Evolutionary conservation across 2,329 filamentous ascomycete species (phyloP), one percentile per base, ranked within the genome.

Genomic region (Trichoderma semiorbis): DNA sequence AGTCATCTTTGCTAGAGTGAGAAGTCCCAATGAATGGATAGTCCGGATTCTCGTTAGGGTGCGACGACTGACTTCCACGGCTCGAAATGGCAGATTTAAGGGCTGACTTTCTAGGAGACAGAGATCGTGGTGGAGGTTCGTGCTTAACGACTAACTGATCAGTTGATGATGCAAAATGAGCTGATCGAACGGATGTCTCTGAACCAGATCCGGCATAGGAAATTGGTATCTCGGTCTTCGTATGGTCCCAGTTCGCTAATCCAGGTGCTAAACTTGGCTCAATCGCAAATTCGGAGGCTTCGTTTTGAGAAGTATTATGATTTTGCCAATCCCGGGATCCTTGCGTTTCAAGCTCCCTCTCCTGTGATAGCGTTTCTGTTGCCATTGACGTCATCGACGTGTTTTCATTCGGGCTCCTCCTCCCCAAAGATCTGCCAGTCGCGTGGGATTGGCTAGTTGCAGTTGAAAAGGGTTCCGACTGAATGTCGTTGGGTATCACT

Each of bases 31-130:
- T 79, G 55, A 73, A 76, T 0, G 83, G 85, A 57, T 78, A 80
- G 75, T 85, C 86, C 3, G 86, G 87, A 28, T 83, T 77, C 71
- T 84, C 81, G 74, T 85, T 82, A 61, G 86, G 82, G 61, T 89
- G 60, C 32, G 32, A 32, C 7, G 57, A 85, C 69, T 89, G 86
- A 39, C 83, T 76, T 74, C 85, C 83, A 76, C 87, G 77, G 71
- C 87, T 84, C 2, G 89, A 86, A 63, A 88, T 89, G 1, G 78
- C 75, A 14, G 90, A 85, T 78, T 95, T 95, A 74, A 95, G 78
- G 2, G 92, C 92, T 1, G 92, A 94, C 79, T 95, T 95, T 60
- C 90, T 89, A 11, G 93, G 93, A 0, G 92, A 94, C 12, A 92
- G 83, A 6, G 92, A 93, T 62, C 93, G 87, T 34, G 89, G 84